A percentile compares a stretch with the other conserved stretches of the same genome.
These are phyloP conservation scores for Dissophora ornata DNA, from an alignment of 192 early-diverging fungal genomes.

Conservation along the genomic window DNA sequence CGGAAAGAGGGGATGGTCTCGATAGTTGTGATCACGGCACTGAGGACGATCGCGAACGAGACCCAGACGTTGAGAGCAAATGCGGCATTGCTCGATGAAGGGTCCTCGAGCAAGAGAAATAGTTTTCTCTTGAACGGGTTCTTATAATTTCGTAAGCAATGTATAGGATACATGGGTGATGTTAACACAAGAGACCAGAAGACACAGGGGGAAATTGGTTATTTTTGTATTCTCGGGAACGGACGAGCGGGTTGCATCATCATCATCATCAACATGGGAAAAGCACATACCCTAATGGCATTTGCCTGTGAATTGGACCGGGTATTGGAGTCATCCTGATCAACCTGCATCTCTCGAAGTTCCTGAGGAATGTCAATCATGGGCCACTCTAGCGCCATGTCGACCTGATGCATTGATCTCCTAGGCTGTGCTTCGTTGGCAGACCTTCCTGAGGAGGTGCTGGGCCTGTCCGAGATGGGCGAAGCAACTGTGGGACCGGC, in stretches of 20 bases:
- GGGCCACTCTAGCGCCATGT: constrained; percentile 52
- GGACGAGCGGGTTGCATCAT: too few relatives aligned
- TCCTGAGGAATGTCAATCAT: constrained; percentile 59
- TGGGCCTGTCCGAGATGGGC: constrained; percentile 32
- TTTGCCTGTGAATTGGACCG: constrained; percentile 59
- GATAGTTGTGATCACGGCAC: constrained; percentile 78
- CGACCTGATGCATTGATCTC: constrained; percentile 47
- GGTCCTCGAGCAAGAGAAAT: constrained; percentile 81
- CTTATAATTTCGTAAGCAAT: constrained; percentile 4
- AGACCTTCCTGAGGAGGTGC: constrained; percentile 36
- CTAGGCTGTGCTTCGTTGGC: constrained; percentile 30
- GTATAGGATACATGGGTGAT: too few relatives aligned
- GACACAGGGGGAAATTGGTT: background rate
- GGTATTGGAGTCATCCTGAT: constrained; percentile 34
- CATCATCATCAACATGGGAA: too few relatives aligned
- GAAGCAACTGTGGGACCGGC: constrained; percentile 19
- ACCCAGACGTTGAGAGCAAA: constrained; percentile 81
- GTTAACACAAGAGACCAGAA: too few relatives aligned
- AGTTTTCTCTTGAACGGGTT: constrained; percentile 66
- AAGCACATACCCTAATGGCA: constrained; percentile 58
- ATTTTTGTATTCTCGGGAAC: constrained; percentile 9
- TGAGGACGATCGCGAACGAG: constrained; percentile 77
- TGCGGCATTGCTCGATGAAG: constrained; percentile 76
- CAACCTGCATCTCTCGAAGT: constrained; percentile 36
- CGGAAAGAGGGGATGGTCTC: constrained; percentile 85